These are phyloP conservation scores for Lotus japonicus DNA, from an alignment of 306 rosid species.

Conservation along the genomic window DNA sequence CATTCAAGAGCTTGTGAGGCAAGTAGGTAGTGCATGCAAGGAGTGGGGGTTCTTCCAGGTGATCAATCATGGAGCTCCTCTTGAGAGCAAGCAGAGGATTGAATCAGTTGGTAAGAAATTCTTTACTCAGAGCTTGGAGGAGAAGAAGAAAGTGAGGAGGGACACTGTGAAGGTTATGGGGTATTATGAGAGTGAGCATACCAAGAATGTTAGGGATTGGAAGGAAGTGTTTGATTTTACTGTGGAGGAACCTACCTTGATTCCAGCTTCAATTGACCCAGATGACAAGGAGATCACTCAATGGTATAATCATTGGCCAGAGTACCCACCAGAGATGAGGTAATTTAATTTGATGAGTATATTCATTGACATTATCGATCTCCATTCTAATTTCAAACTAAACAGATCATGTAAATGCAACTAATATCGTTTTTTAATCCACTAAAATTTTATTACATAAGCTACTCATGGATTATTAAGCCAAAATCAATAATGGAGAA, in stretches of 20 bases:
- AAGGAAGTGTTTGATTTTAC: slow-evolving; percentile 56
- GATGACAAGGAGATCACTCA: slow-evolving; percentile 22
- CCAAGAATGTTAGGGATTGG: slow-evolving; percentile 68
- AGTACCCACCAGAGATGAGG: slow-evolving; percentile 26
- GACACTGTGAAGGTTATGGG: slow-evolving; percentile 18
- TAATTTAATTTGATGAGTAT: background rate
- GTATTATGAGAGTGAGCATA: slow-evolving; percentile 38
- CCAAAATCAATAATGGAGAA: too few species aligned
- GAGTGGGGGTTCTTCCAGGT: slow-evolving; percentile 31
- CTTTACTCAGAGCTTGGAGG: slow-evolving; percentile 47
- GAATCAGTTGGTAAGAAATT: slow-evolving; percentile 34
- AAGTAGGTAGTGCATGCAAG: slow-evolving; percentile 27
- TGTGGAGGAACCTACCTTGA: slow-evolving; percentile 34
- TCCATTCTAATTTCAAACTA: too few species aligned
- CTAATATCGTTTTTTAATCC: too few species aligned
- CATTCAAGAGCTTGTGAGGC: slow-evolving; percentile 10
- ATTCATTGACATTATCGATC: too few species aligned
- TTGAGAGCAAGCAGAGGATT: slow-evolving; percentile 14
- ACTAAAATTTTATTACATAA: too few species aligned
- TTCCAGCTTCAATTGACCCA: slow-evolving; percentile 37
- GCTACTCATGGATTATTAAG: too few species aligned
- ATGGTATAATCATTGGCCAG: slow-evolving; percentile 61
- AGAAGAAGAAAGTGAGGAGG: slow-evolving; percentile 48
- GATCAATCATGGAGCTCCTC: slow-evolving; percentile 46
- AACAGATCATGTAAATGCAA: too few species aligned